Evolutionary conservation across 768 basidiomycete genomes (phyloP).

Genomic region (Rhizopogon roseolus): DNA sequence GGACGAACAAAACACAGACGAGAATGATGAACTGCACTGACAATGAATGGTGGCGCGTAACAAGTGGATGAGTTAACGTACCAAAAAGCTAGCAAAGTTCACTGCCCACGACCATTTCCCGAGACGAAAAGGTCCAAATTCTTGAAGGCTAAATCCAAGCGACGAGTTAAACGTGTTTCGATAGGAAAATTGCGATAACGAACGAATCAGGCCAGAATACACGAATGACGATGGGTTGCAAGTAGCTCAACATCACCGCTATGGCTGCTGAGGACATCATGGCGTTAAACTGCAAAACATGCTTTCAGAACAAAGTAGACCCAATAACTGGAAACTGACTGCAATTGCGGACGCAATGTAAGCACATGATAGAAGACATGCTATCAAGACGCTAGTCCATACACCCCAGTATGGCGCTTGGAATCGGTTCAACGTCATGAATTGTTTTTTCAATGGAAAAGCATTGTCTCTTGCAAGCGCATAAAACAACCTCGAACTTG

Average conservation of each 20-base stretch:
- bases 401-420: slow-evolving; percentile 54
- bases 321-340: slow-evolving; percentile 27
- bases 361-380: slow-evolving; percentile 51
- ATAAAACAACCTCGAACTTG: slow-evolving; percentile 52
- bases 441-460: slow-evolving; percentile 40
- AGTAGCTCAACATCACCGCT: slow-evolving; percentile 53
- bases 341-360: slow-evolving; percentile 55
- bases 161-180: slow-evolving; percentile 41
- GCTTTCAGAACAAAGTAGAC: not conserved
- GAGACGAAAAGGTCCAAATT: slow-evolving; percentile 47
- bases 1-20: slow-evolving; percentile 50
- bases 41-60: not conserved
- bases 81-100: slow-evolving; percentile 43
- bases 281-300: slow-evolving; percentile 40
- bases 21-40: slow-evolving; percentile 42
- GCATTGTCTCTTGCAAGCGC: slow-evolving; percentile 53
- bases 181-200: slow-evolving; percentile 14
- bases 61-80: slow-evolving; percentile 19
- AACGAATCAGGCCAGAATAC: slow-evolving; percentile 53
- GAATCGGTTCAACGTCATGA: slow-evolving; percentile 46
- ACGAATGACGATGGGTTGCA: slow-evolving; percentile 53
- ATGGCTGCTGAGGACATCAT: slow-evolving; percentile 54
- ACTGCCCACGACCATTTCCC: slow-evolving; percentile 50
- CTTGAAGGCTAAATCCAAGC: slow-evolving; percentile 43
- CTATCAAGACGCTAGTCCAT: slow-evolving; percentile 48